Percentiles rank a stretch among this genome's conserved stretches.
phyloP scores from a whole-genome alignment of 2,329 filamentous ascomycete genomes.

The Clonostachys sp. region DNA sequence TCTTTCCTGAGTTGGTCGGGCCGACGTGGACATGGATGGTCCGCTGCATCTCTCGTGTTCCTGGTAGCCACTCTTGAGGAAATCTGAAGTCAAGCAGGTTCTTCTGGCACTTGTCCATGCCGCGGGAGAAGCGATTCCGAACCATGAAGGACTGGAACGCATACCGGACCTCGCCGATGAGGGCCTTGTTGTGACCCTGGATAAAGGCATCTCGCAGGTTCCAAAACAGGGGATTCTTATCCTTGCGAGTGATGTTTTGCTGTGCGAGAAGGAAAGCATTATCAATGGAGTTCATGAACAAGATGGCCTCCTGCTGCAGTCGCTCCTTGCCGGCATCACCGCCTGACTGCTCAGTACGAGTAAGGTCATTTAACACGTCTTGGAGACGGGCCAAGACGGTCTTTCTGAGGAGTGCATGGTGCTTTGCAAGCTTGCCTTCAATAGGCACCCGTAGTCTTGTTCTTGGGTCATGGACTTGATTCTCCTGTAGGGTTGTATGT shows the following conservation, averaged over 20 bases:
- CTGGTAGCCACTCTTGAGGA: slow-evolving; percentile 89
- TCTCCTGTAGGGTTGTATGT: slow-evolving; percentile 12
- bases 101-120: slow-evolving; percentile 53
- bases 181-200: slow-evolving; percentile 38
- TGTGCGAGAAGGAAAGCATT: slow-evolving; percentile 40
- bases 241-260: slow-evolving; percentile 24
- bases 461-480: slow-evolving; percentile 25
- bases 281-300: slow-evolving; percentile 40
- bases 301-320: slow-evolving; percentile 34
- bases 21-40: slow-evolving; percentile 91
- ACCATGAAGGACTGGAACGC: slow-evolving; percentile 64
- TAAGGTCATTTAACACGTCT: slow-evolving; percentile 19
- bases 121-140: slow-evolving; percentile 49
- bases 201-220: slow-evolving; percentile 57
- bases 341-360: slow-evolving; percentile 12
- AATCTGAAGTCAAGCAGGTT: slow-evolving; percentile 78
- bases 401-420: slow-evolving; percentile 23
- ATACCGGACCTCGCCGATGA: slow-evolving; percentile 58
- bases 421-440: slow-evolving; percentile 13
- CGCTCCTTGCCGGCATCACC: slow-evolving; percentile 26
- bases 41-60: slow-evolving; percentile 73
- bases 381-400: slow-evolving; percentile 29
- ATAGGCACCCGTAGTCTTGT: slow-evolving; percentile 18
- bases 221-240: slow-evolving; percentile 51
- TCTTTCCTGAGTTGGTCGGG: slow-evolving; percentile 97